Evolutionary conservation across 176 grass and related monocot species (phyloP).

Genomic region (Secale cereale): DNA sequence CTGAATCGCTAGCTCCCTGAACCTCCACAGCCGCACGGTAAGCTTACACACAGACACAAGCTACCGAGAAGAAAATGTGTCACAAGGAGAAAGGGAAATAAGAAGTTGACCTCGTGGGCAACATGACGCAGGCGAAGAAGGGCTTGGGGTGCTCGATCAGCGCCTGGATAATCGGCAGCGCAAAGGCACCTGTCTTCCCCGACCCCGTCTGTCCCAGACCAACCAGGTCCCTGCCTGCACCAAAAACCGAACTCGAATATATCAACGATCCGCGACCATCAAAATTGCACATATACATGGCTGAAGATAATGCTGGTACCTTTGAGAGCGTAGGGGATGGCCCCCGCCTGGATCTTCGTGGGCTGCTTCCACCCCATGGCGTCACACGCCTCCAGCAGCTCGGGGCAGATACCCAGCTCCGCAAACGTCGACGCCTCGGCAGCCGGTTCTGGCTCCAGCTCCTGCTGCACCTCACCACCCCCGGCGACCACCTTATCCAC

Average conservation of each 20-base stretch:
- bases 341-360: constrained; percentile 48
- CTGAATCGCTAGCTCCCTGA: constrained; percentile 92
- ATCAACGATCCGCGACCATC: background rate
- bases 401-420: constrained; percentile 41
- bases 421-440: constrained; percentile 33
- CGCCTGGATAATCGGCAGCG: constrained; percentile 69
- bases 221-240: constrained; percentile 70
- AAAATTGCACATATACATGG: background rate
- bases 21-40: background rate
- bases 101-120: constrained; percentile 44
- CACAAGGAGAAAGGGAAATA: background rate
- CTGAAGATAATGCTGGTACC: background rate
- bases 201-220: constrained; percentile 82
- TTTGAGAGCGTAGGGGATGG: constrained; percentile 53
- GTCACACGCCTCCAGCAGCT: constrained; percentile 57
- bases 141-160: constrained; percentile 48
- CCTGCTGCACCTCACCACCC: background rate
- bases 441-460: background rate
- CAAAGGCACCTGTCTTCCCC: constrained; percentile 87
- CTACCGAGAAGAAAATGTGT: background rate
- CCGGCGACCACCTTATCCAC: background rate
- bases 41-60: background rate
- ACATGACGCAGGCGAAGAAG: constrained; percentile 74
- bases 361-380: constrained; percentile 47
- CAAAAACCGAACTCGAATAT: background rate